Conservation (phyloP, 1,139 yeast species). For the Kluyveromyces sp. region DNA sequence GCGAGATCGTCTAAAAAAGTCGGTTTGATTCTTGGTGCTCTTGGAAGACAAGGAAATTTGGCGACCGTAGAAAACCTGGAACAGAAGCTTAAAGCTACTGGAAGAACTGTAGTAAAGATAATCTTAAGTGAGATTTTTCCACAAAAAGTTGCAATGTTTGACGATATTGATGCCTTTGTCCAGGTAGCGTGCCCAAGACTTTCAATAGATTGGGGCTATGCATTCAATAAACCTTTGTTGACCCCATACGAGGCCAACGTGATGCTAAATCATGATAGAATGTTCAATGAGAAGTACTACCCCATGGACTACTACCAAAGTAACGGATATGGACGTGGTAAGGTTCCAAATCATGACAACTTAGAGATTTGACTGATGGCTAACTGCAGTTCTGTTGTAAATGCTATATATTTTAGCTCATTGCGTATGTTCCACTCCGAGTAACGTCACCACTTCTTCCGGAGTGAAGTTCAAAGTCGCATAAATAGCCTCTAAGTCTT, state of each 20-base stretch:
- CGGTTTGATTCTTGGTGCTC: conserved; percentile 87
- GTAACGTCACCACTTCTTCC: conserved; percentile 53
- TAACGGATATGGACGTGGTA: conserved; percentile 92
- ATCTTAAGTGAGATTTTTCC: conserved; percentile 92
- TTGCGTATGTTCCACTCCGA: conserved; percentile 46
- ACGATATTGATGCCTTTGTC: conserved; percentile 88
- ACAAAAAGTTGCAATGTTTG: conserved; percentile 85
- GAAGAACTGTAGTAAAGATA: conserved; percentile 70
- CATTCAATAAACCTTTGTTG: conserved; percentile 81
- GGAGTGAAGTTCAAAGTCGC: conserved; percentile 33
- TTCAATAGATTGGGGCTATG: conserved; percentile 98
- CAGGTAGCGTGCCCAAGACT: conserved; percentile 97
- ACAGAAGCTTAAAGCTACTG: conserved; percentile 42
- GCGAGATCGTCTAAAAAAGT: conserved; percentile 57
- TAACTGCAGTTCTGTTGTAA: background rate
- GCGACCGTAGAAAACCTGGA: conserved; percentile 65
- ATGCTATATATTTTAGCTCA: background rate
- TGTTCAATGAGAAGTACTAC: conserved; percentile 61
- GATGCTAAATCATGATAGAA: conserved; percentile 62
- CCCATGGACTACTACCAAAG: conserved; percentile 95
- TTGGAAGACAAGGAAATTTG: conserved; percentile 93
- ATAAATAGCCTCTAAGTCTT: conserved; percentile 21
- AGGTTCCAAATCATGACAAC: conserved; percentile 42
- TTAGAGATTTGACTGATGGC: conserved; percentile 3
- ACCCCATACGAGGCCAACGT: conserved; percentile 98